Evolutionary conservation across 768 basidiomycete species (phyloP).

Genomic region (Amanita exitialis): DNA sequence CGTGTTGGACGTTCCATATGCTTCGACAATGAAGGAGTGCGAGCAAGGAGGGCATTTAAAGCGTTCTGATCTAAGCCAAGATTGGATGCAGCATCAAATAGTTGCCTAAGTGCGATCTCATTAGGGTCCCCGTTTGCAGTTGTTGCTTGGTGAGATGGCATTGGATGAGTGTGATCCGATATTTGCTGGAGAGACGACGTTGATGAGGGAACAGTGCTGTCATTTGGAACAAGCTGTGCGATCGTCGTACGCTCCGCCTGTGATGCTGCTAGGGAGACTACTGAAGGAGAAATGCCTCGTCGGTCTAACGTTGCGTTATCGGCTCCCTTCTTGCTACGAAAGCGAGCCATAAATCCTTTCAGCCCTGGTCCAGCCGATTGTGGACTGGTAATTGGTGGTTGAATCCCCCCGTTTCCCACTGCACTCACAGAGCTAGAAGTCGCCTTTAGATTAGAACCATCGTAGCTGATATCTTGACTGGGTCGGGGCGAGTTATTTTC

Average conservation of each 20-base stretch:
- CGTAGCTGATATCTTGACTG: constrained; percentile 30
- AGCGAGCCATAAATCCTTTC: constrained; percentile 75
- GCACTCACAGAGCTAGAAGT: constrained; percentile 27
- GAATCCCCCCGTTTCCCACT: constrained; percentile 43
- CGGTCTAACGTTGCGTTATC: constrained; percentile 11
- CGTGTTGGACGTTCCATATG: constrained; percentile 21
- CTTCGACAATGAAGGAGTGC: constrained; percentile 57
- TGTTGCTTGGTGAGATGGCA: constrained; percentile 6
- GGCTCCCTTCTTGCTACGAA: constrained; percentile 41
- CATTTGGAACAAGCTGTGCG: constrained; percentile 5
- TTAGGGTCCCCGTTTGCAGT: not conserved
- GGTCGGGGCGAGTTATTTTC: constrained; percentile 19
- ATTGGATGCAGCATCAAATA: constrained; percentile 67
- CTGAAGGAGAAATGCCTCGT: constrained; percentile 8
- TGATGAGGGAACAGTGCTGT: constrained; percentile 19
- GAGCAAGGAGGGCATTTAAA: constrained; percentile 59
- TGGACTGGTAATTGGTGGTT: constrained; percentile 47
- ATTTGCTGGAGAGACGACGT: constrained; percentile 16
- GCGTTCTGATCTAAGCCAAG: constrained; percentile 68
- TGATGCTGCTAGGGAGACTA: constrained; percentile 10
- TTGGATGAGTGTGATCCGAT: constrained; percentile 15
- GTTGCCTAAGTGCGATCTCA: constrained; percentile 40
- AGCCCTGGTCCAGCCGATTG: constrained; percentile 66
- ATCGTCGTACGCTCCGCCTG: constrained; percentile 5
- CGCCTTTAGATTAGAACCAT: constrained; percentile 25